Evolutionary conservation across 169 alveolate genomes (phyloP).

Genomic region (Haemoproteus tartakovskyi): DNA sequence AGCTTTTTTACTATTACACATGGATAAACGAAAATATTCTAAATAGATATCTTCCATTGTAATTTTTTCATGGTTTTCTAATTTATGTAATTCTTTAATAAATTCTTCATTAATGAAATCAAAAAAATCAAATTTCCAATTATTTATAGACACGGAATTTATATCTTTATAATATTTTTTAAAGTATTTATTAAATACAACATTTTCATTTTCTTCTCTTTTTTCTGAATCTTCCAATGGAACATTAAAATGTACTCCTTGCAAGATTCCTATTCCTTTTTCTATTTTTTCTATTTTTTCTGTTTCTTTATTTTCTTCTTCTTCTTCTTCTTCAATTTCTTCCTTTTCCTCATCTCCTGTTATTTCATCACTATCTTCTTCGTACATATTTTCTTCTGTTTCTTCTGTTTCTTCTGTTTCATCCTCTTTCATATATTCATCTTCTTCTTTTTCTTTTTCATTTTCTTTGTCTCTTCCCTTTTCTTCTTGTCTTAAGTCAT

Average conservation of each 20-base stretch:
- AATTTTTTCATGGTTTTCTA: constrained; percentile 14
- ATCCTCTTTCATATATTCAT: not conserved
- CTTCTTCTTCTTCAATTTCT: not conserved
- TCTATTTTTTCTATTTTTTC: not conserved
- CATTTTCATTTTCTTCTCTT: not conserved
- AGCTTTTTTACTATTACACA: constrained; percentile 52
- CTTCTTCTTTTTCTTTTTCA: not conserved
- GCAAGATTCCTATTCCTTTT: too few relatives aligned
- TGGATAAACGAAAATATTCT: constrained; percentile 28
- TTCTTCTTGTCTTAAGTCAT: not conserved
- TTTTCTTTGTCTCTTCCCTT: not conserved
- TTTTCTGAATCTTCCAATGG: not conserved
- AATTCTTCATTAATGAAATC: constrained; percentile 25
- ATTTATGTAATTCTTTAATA: constrained; percentile 1
- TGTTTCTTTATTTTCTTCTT: not conserved
- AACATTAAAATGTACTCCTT: too few relatives aligned
- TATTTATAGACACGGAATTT: constrained; percentile 3
- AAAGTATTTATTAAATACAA: too few relatives aligned
- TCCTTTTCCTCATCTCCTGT: not conserved
- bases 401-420: not conserved
- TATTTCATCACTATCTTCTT: not conserved
- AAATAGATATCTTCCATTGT: constrained; percentile 37
- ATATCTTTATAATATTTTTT: not conserved
- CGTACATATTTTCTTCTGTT: not conserved
- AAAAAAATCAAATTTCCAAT: constrained; percentile 4